Evolutionary conservation across 768 basidiomycete species (phyloP), one percentile per base, ranked within the genome.

Genomic region (Auricularia heimuer): DNA sequence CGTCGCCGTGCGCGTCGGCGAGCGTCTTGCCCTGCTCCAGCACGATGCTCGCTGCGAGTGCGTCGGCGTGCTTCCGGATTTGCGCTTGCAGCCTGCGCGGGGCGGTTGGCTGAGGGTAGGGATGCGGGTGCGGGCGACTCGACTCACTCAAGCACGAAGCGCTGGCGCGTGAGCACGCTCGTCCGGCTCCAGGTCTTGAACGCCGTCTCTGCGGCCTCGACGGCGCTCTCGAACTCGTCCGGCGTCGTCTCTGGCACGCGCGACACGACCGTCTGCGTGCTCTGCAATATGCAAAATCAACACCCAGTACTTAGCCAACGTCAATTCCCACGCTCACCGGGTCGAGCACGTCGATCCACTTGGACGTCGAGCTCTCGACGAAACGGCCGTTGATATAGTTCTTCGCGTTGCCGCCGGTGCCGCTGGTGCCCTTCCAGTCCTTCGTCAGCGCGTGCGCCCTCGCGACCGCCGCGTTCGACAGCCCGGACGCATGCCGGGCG

Each of bases 1-100:
- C 82, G 74, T 99, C 96, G 0, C 96, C 96, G 68, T 93, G 92
- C 0, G 96, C 96, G 77, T 99, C 96, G 68, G 90, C 85, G 54
- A 91, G 76, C 0, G 96, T 99, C 78, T 98, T 98, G 16, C 96
- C 96, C 76, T 98, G 96, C 73, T 98, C 95, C 24, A 98, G 77
- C 33, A 95, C 93, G 64, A 98, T 98, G 69, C 88, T 93, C 54
- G 80, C 81, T 0, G 94, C 95, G 64, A 99, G 82, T 62, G 87
- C 88, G 70, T 93, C 92, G 7, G 88, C 82, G 73, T 98, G 86
- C 73, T 91, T 80, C 56, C 94, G 88, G 65, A 99, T 85, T 35
- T 92, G 82, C 65, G 86, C 82, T 72, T 98, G 96, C 36, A 98
- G 82, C 69, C 95, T 98, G 54, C 29, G 4, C 7, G 21, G 64